Evolutionary conservation across 352 stramenopile genomes (phyloP), one percentile per base, ranked within the genome.

Genomic region (Chrysophaeum taylorii): DNA sequence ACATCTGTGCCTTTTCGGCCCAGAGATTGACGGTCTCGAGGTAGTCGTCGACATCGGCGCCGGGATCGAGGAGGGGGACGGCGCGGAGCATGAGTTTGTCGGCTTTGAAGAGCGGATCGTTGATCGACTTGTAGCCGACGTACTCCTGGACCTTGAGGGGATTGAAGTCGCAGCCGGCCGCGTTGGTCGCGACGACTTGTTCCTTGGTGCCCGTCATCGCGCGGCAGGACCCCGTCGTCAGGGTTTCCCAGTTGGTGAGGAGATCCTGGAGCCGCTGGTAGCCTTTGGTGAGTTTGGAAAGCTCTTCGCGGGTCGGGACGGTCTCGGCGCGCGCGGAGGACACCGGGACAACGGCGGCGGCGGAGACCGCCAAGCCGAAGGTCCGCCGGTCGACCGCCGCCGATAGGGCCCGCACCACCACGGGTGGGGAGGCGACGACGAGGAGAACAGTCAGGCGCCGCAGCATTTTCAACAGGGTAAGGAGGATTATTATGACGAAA

Each of bases 111-210:
- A 88, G 63, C 48, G 82, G 82, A 69, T 86, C 80, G 23, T 75
- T 81, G 29, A 68, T 86, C 1, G 69, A 79, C 63, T 84, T 85
- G 66, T 73, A 88, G n/a, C 82, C 82, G n/a, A 88, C 36, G 69
- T 86, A 85, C 18, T 84, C 79, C 81, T 85, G 84, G 1, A 88
- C 81, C 52, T 83, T 84, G 0, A 78, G 36, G 0, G 82, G 82
- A n/a, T 72, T 84, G 23, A 79, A 74, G 69, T 87, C 81, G 67
- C 81, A 88, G 43, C 74, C 73, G 9, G 71, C 73, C 33, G 68
- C 71, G 36, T 85, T 79, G n/a, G 80, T 85, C 25, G 78, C 70
- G 25, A 85, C 62, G 0, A 85, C 75, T 72, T 85, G 78, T 68
- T 83, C 78, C 1, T 69, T 68, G 18, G 73, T 74, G n/a, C 70